Evolutionary conservation across 257 asterid species (phyloP), one percentile per base, ranked within the genome.

Genomic region (Pogostemon cablin): DNA sequence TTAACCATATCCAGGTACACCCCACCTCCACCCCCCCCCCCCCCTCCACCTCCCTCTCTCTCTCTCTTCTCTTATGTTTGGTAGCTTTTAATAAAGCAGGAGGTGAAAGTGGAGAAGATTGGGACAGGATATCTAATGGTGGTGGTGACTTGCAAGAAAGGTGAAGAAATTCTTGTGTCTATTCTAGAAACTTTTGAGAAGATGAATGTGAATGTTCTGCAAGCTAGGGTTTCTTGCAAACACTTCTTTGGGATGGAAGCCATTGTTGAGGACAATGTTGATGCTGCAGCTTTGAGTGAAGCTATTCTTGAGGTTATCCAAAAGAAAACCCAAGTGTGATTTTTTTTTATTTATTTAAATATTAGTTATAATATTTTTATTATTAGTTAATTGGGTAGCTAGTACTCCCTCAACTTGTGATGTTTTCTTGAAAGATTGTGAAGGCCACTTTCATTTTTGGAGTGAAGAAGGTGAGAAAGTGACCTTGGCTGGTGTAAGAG

Each of bases 171-270:
- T 67, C 66, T 90, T 10, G 84, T 79, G 2, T 75, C 88, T 9
- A 81, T 90, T 43, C 9, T 87, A 37, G 96, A 86, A 69, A 87
- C 78, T 0, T 73, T 90, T 69, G 96, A 90, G 72, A 78, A 67
- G 5, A 49, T 82, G 83, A 78, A 83, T 65, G 65, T 87, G 41
- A 80, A 77, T 58, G 85, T 90, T 7, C 37, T 72, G 25, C 75
- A 87, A 72, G 86, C 81, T 17, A 87, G 84, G 62, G 81, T 81
- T 57, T 49, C 84, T 3, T 77, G 83, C 84, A 80, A 76, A 2
- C 85, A 86, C 70, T 81, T 90, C 61, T 90, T 90, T 47, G 71
- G 81, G 2, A 81, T 90, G 90, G 92, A 87, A 80, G 92, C 95
- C 56, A 80, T 87, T 78, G 89, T 86, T 41, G 86, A 84, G 54